A percentile compares a stretch with the other conserved stretches of the same genome.
Evolutionary conservation across 2,329 filamentous ascomycete genomes (phyloP).

Genomic region (Teratosphaeria destructans): DNA sequence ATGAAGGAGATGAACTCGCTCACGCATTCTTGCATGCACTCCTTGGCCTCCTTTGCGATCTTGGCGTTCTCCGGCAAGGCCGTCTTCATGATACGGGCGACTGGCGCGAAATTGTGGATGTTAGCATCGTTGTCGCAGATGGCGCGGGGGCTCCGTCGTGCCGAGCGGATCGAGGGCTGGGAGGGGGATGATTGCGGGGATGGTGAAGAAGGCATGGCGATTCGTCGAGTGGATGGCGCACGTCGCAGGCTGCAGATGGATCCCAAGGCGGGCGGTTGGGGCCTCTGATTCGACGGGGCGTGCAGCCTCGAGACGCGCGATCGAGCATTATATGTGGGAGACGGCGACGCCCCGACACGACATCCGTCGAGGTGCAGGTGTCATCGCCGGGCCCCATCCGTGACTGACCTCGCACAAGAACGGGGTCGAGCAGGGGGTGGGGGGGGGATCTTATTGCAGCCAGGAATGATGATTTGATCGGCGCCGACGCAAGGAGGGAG

Average conservation of each 20-base stretch:
- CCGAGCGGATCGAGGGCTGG: conserved; percentile 15
- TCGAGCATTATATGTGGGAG: conserved; percentile 29
- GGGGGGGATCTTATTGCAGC: neutral
- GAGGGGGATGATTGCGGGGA: conserved; percentile 23
- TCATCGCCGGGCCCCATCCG: conserved; percentile 12
- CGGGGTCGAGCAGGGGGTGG: conserved; percentile 13
- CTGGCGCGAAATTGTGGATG: conserved; percentile 88
- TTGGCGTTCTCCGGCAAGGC: conserved; percentile 96
- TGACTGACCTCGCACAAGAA: conserved; percentile 16
- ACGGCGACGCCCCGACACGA: conserved; percentile 17
- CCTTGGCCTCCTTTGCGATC: conserved; percentile 91
- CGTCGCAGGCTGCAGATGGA: conserved; percentile 21
- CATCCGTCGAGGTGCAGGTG: conserved; percentile 23
- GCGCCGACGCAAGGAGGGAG: conserved; percentile 8
- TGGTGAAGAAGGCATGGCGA: conserved; percentile 37
- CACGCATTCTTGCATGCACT: conserved; percentile 99
- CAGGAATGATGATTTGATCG: neutral
- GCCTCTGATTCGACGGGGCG: conserved; percentile 36
- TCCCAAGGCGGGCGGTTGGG: conserved; percentile 22
- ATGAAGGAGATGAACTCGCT: conserved; percentile 99
- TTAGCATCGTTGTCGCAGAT: conserved; percentile 64
- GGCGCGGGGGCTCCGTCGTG: conserved; percentile 21
- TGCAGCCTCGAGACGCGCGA: conserved; percentile 37
- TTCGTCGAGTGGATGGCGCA: conserved; percentile 23
- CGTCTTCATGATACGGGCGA: conserved; percentile 98